Base-by-base conservation (phyloP, 495 filamentous ascomycete species). In the Tuber indicum region DNA sequence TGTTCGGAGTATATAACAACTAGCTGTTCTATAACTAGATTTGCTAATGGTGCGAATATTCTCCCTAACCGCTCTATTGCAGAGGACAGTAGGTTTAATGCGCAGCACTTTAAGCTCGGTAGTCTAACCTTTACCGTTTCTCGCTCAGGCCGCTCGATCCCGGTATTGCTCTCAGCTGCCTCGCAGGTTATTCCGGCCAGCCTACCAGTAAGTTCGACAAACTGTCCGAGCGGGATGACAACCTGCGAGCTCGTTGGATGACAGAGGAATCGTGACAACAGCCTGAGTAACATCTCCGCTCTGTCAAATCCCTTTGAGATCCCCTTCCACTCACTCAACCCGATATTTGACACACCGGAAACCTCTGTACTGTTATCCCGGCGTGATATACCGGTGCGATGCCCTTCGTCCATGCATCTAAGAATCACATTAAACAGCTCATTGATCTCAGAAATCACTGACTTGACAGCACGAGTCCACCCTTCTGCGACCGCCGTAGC, bases 201-300 rank as follows among this genome's bases (percentile, higher is more conserved):
- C 41, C 82, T 79, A 36, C 77, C 78, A 14, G 72, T 75, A 42
- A 82, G 82, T 36, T 72, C 70, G n/a, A 82, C n/a, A n/a, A 84
- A 21, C 16, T 75, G 70, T 6, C 77, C 73, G 17, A 83, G 44
- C 12, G 82, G 82, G 46, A 82, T 75, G 17, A 47, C 72, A 39
- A 83, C 77, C 71, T 83, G 79, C 16, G 52, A 72, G 45, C 77
- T 72, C 10, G 77, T 80, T 6, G 82, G 76, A 17, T 74, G 77
- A 32, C 74, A 80, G 62, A 83, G 82, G 52, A 84, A 84, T 21
- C 73, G 75, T 39, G 75, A 47, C 19, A 82, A 41, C 47, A 80
- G 10, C 44, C 82, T 75, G 21, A 84, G 76, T 5, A 77, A 52
- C n/a, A 73, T 66, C 9, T 39, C 32, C 17, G 74, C 69, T 21